A percentile compares a stretch with the other conserved stretches of the same genome.
Evolutionary conservation across 1,284 basidiomycete species (phyloP).

Genomic region (Fistulina hepatica): DNA sequence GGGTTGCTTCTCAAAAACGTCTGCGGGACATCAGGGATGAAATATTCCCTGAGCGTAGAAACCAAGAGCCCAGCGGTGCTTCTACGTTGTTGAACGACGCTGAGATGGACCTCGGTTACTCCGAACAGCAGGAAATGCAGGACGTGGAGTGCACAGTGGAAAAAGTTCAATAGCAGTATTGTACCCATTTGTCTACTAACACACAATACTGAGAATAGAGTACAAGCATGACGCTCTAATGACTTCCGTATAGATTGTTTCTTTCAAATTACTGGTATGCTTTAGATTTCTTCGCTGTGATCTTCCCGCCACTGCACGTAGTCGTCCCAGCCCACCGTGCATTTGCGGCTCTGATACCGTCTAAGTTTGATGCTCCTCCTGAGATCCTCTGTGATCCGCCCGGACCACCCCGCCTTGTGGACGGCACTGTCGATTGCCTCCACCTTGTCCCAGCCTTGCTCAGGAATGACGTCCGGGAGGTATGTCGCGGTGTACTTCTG

Average conservation of each 20-base stretch:
- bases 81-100: no score
- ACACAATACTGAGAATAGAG: no score
- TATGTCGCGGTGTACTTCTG: conserved; percentile 80
- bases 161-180: no score
- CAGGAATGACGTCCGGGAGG: conserved; percentile 86
- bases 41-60: no score
- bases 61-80: no score
- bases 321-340: conserved; percentile 63
- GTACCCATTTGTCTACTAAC: no score
- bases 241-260: no score
- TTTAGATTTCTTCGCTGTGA: conserved; percentile 25
- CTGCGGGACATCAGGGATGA: conserved; percentile 30
- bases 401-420: conserved; percentile 84
- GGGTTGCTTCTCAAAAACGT: conserved; percentile 34
- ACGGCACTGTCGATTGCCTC: conserved; percentile 89
- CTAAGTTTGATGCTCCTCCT: conserved; percentile 68
- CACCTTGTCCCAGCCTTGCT: conserved; percentile 88
- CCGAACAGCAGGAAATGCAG: no score
- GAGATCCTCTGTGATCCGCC: conserved; percentile 74
- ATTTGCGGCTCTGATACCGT: conserved; percentile 79
- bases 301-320: conserved; percentile 62
- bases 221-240: no score
- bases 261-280: no score
- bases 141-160: no score
- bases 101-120: no score